phyloP scores from a whole-genome alignment of 1,139 yeast genomes.

The Schwanniomyces etchellsii region DNA sequence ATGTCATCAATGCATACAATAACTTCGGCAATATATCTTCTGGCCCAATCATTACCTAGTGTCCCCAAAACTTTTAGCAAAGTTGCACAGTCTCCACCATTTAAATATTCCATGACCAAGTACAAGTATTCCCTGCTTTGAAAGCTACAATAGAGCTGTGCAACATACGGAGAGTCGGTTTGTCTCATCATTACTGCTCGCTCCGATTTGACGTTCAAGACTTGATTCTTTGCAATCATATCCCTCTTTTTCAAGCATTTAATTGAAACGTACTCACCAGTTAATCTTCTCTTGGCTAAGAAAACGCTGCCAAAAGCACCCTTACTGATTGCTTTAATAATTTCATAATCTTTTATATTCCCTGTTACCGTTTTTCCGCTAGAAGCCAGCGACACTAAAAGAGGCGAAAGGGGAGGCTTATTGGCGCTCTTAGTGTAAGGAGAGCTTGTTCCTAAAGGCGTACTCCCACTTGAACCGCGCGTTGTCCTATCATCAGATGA shows the following conservation, averaged over 20 bases:
- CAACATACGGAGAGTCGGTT: conserved; percentile 90
- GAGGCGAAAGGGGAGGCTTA: conserved; percentile 76
- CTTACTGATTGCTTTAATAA: conserved; percentile 87
- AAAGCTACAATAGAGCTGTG: conserved; percentile 81
- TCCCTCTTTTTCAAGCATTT: conserved; percentile 91
- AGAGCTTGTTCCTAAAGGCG: neutral
- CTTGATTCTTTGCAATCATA: conserved; percentile 96
- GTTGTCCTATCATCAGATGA: neutral
- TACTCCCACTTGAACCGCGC: conserved; percentile 4
- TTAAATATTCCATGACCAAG: conserved; percentile 92
- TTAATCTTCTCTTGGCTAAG: conserved; percentile 71
- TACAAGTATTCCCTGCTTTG: conserved; percentile 85
- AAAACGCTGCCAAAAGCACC: conserved; percentile 98
- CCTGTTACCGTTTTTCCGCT: conserved; percentile 49
- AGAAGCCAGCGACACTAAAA: conserved; percentile 59
- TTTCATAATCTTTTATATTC: conserved; percentile 82
- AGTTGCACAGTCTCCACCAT: conserved; percentile 95
- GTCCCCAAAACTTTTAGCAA: conserved; percentile 76
- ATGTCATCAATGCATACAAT: conserved; percentile 86
- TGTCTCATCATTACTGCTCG: conserved; percentile 98
- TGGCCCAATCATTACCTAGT: conserved; percentile 83
- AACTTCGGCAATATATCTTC: conserved; percentile 81
- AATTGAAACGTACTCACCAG: conserved; percentile 95
- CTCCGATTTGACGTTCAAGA: conserved; percentile 88
- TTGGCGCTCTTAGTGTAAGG: conserved; percentile 12